Conservation (phyloP, 2,329 filamentous ascomycete genomes). For the Aspergillus versicolor region DNA sequence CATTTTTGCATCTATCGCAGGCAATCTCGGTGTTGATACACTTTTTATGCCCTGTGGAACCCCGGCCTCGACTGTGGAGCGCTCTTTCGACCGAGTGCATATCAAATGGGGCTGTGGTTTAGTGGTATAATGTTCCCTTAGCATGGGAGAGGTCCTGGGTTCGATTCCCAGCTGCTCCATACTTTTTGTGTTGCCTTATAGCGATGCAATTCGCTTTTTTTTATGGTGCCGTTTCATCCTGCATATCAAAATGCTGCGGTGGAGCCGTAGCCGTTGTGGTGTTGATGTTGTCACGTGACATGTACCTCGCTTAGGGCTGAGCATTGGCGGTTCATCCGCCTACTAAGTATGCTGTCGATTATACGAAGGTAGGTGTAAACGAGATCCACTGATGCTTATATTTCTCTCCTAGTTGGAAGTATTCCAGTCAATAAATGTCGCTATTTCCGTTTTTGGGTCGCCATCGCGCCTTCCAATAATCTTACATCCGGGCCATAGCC, state of each 20-base stretch:
- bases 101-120: constrained; percentile 10
- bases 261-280: neutral
- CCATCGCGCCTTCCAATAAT: neutral
- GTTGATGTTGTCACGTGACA: neutral
- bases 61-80: neutral
- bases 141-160: constrained; percentile 11
- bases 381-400: too few species aligned
- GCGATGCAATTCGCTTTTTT: neutral
- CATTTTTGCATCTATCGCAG: neutral
- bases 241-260: neutral
- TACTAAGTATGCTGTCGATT: too few species aligned
- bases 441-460: neutral
- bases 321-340: neutral
- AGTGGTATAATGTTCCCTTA: constrained; percentile 12
- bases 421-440: too few species aligned
- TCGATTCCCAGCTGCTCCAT: constrained; percentile 12
- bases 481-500: neutral
- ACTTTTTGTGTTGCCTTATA: neutral
- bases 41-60: neutral
- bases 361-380: too few species aligned
- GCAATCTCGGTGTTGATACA: neutral
- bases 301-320: neutral
- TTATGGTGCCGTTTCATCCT: neutral
- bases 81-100: neutral
- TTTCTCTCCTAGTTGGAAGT: too few species aligned